Percentiles rank a stretch among this genome's conserved stretches.
phyloP scores from a whole-genome alignment of 2,329 filamentous ascomycete genomes.

The Trichoderma afroharzianum region DNA sequence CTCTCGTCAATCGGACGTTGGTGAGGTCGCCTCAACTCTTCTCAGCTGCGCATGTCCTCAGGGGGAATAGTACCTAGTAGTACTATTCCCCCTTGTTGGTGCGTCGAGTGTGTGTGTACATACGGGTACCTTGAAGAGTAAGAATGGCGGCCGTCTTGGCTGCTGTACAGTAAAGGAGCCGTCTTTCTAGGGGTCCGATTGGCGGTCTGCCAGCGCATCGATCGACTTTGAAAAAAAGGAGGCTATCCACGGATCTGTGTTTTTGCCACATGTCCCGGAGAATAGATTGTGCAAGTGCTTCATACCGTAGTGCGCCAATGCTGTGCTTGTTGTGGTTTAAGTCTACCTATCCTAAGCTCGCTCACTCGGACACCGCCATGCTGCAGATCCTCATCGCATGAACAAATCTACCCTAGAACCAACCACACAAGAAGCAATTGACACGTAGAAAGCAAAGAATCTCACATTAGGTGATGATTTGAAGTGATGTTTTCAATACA shows the following conservation, averaged over 20 bases:
- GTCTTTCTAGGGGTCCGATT: neutral
- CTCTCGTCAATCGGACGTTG: neutral
- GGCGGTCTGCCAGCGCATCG: constrained; percentile 8
- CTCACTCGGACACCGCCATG: neutral
- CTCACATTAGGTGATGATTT: neutral
- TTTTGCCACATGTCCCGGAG: neutral
- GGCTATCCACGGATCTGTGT: neutral
- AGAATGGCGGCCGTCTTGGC: neutral
- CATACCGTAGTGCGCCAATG: neutral
- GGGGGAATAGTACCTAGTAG: too few species aligned
- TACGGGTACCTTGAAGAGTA: neutral
- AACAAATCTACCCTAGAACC: neutral
- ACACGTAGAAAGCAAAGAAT: neutral
- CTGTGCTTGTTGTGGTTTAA: neutral
- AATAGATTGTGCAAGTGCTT: neutral
- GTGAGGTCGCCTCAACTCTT: neutral
- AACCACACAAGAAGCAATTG: neutral
- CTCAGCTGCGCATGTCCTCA: neutral
- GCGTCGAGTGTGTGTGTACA: neutral
- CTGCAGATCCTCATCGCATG: neutral
- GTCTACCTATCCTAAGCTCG: neutral
- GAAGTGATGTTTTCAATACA: neutral
- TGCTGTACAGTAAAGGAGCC: neutral
- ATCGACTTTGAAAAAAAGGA: neutral
- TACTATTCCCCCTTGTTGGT: neutral